These are phyloP conservation scores for Eremothecium sinecaudum DNA, from an alignment of 1,139 yeast genomes.

Conservation along the genomic window DNA sequence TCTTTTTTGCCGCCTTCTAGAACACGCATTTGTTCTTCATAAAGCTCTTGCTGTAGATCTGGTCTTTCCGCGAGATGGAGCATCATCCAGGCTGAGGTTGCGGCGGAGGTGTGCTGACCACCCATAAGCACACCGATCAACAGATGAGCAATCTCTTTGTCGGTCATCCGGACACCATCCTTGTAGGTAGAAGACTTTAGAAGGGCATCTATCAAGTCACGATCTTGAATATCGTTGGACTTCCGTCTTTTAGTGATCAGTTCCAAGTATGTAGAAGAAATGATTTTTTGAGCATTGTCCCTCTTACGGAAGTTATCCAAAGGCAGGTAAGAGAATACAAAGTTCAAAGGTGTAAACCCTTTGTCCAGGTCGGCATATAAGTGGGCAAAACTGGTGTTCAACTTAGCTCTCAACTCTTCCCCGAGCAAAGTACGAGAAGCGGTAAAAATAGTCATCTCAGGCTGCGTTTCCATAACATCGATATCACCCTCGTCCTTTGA, in stretches of 20 bases:
- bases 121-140: conserved; percentile 97
- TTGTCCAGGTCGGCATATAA: conserved; percentile 87
- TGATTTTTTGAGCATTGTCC: conserved; percentile 77
- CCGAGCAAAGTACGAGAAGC: conserved; percentile 90
- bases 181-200: conserved; percentile 77
- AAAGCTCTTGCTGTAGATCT: conserved; percentile 70
- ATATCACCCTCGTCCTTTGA: conserved; percentile 41
- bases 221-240: conserved; percentile 64
- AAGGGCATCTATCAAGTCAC: conserved; percentile 85
- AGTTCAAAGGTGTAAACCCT: conserved; percentile 93
- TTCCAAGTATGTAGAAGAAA: conserved; percentile 69
- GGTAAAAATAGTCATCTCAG: conserved; percentile 92
- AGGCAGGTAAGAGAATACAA: conserved; percentile 90
- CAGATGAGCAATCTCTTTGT: conserved; percentile 86
- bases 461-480: conserved; percentile 76
- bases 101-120: conserved; percentile 96
- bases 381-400: conserved; percentile 75
- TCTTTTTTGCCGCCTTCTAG: conserved; percentile 50
- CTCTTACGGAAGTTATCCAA: conserved; percentile 76
- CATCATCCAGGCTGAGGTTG: conserved; percentile 92
- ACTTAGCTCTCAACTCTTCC: conserved; percentile 76
- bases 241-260: conserved; percentile 67
- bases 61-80: conserved; percentile 84
- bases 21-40: conserved; percentile 59
- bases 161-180: conserved; percentile 91